Conservation (phyloP, 2,329 filamentous ascomycete species). For the Aspergillus novofumigatus region DNA sequence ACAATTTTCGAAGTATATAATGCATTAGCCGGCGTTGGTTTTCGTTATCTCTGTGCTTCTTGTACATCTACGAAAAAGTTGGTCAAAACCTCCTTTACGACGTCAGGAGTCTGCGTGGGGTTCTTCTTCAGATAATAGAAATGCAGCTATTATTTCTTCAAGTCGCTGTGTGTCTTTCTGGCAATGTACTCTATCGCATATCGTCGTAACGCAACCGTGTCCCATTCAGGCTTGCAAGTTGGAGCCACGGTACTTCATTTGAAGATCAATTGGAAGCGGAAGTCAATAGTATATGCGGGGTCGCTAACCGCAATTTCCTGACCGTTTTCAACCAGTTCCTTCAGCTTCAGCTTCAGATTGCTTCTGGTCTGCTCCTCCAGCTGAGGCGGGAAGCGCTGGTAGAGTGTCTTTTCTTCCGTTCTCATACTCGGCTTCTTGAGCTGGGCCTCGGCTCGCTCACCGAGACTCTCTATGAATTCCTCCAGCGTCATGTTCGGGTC, state of each 20-base stretch:
- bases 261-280: slow-evolving; percentile 56
- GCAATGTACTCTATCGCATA: slow-evolving; percentile 4
- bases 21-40: slow-evolving; percentile 40
- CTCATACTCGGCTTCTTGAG: slow-evolving; percentile 89
- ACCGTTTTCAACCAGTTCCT: slow-evolving; percentile 71
- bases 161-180: slow-evolving; percentile 14
- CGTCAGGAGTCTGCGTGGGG: slow-evolving; percentile 30
- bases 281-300: slow-evolving; percentile 75
- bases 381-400: slow-evolving; percentile 78
- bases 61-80: slow-evolving; percentile 35
- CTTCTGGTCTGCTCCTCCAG: slow-evolving; percentile 79
- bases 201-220: slow-evolving; percentile 11
- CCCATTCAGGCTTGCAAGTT: slow-evolving; percentile 1
- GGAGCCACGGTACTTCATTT: slow-evolving; percentile 16
- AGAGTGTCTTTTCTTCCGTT: slow-evolving; percentile 76
- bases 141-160: slow-evolving; percentile 22
- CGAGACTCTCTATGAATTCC: slow-evolving; percentile 80
- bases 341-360: slow-evolving; percentile 75
- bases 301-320: slow-evolving; percentile 92
- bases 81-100: slow-evolving; percentile 28
- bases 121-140: slow-evolving; percentile 24
- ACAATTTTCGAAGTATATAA: slow-evolving; percentile 19
- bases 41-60: slow-evolving; percentile 24
- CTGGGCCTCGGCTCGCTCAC: slow-evolving; percentile 80
- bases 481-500: slow-evolving; percentile 69